phyloP scores from a whole-genome alignment of 108 stramenopile genomes.

The Cyclotella atomus region DNA sequence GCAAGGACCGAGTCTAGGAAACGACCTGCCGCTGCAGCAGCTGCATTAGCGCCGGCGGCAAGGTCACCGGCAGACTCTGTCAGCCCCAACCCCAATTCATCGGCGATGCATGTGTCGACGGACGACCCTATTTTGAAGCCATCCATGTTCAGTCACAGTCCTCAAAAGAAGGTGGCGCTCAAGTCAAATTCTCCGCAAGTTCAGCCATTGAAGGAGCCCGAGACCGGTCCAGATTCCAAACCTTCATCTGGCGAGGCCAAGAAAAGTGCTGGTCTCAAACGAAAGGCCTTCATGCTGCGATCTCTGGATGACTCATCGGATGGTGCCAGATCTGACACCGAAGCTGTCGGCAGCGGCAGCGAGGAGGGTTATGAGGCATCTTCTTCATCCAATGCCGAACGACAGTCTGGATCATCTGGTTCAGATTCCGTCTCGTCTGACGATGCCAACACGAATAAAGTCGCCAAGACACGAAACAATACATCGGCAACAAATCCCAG shows the following conservation, averaged over 20 bases:
- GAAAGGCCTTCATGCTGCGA: slow-evolving; percentile 16
- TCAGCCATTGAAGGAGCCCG: not conserved
- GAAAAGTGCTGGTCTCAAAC: not conserved
- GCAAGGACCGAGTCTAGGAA: slow-evolving; percentile 22
- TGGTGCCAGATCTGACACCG: slow-evolving; percentile 29
- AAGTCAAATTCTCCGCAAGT: slow-evolving; percentile 15
- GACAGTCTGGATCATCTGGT: slow-evolving; percentile 41
- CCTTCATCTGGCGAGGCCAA: slow-evolving; percentile 3
- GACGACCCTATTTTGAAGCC: slow-evolving; percentile 39
- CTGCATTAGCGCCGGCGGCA: slow-evolving; percentile 1
- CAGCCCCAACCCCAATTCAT: slow-evolving; percentile 12
- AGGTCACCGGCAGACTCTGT: not conserved
- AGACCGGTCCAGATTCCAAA: not conserved
- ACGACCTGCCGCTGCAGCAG: not conserved
- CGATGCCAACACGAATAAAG: slow-evolving; percentile 39
- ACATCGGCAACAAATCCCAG: not conserved
- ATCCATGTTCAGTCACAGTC: slow-evolving; percentile 13
- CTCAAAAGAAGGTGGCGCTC: slow-evolving; percentile 29
- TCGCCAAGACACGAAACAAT: slow-evolving; percentile 17
- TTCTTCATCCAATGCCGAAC: slow-evolving; percentile 48
- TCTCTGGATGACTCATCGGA: slow-evolving; percentile 41
- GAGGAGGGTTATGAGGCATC: slow-evolving; percentile 52
- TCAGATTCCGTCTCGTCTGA: slow-evolving; percentile 47
- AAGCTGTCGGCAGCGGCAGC: slow-evolving; percentile 30
- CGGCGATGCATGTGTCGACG: slow-evolving; percentile 37